Conservation (phyloP, 495 filamentous ascomycete genomes). For the Xylaria nigripes region DNA sequence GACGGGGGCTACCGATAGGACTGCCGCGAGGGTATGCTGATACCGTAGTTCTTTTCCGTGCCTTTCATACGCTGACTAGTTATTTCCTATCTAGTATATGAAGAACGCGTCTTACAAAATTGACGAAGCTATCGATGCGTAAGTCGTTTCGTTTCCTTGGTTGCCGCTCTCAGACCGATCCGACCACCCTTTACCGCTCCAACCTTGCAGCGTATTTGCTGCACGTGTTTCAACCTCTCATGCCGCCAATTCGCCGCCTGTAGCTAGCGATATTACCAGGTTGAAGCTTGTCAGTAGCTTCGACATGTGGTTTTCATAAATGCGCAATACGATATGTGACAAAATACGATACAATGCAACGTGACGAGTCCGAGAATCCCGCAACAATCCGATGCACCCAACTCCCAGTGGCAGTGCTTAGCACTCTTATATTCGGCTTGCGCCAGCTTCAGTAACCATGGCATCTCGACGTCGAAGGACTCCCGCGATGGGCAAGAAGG, state of each 20-base stretch:
- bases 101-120: constrained; percentile 38
- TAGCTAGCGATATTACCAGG: not conserved
- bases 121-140: constrained; percentile 45
- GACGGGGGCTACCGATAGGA: constrained; percentile 45
- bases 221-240: not conserved
- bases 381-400: not conserved
- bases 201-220: not conserved
- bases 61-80: constrained; percentile 15
- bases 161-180: constrained; percentile 1
- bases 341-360: not conserved
- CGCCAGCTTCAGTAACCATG: not conserved
- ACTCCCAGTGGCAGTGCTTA: not conserved
- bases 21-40: constrained; percentile 41
- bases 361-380: not conserved
- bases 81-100: constrained; percentile 25
- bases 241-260: not conserved
- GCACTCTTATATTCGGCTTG: not conserved
- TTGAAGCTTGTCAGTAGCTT: not conserved
- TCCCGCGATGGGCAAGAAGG: not conserved
- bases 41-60: not conserved
- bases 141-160: constrained; percentile 23
- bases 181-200: not conserved
- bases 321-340: not conserved
- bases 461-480: not conserved
- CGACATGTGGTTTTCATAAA: not conserved